Base-by-base conservation (phyloP, 371 early-diverging fungal species). In the Rhizopus microsporus region DNA sequence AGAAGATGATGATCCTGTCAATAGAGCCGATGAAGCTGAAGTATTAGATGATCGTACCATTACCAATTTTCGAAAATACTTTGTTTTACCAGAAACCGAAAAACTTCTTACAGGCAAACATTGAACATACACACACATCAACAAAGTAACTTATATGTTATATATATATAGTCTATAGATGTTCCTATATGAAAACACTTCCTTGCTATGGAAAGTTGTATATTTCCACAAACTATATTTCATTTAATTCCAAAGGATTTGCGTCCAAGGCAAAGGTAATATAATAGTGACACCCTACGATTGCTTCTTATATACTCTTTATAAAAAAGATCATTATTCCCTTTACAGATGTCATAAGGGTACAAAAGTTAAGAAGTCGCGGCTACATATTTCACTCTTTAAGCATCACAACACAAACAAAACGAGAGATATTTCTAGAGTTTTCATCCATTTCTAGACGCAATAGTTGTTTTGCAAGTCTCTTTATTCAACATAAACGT, bases 121-220 rank as follows among this genome's bases (percentile, higher is more conserved):
- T 23, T 23, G 23, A 23, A 23, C 2, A 23, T 23, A 23, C 23
- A 23, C 23, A 23, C 23, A 23, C 23, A 23, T 29, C 0, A 17
- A 35, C 9, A 17, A 10, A 34, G 55, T 7, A 35, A 23, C 7
- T 45, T 9, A 51, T 2, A 7, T 8, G 4, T 17, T 4, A 10
- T 16, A 12, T 16, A 15, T 39, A 29, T 35, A 17, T 69, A 60
- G 79, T 82, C 1, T 75, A 73, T 47, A 74, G 81, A 23, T 81
- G 73, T 30, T 77, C 75, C 12, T 56, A 77, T 7, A 63, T 73
- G 67, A 73, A 75, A 40, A 73, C 72, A 47, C 60, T 80, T 49
- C 91, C 75, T 32, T 75, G 71, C 42, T 85, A 81, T 38, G 92
- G 92, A 17, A 81, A 81, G 31, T 51, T 91, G 0, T 90, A 87